phyloP scores from a whole-genome alignment of 352 stramenopile species.

The Peronospora destructor region DNA sequence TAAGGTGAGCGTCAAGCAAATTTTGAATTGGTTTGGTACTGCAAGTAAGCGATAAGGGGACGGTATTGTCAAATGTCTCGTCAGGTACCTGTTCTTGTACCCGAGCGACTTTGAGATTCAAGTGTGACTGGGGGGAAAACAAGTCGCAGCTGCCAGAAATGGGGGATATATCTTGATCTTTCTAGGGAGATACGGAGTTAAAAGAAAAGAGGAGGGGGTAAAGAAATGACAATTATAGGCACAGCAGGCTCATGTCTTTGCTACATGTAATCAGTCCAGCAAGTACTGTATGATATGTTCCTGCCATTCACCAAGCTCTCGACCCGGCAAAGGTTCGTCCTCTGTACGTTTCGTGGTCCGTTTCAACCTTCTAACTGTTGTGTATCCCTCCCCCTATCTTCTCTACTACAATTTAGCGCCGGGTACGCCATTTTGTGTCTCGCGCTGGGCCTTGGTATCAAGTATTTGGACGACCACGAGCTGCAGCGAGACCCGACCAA shows the following conservation, averaged over 20 bases:
- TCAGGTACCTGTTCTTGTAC: too few relatives aligned
- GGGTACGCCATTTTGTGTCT: slow-evolving; percentile 61
- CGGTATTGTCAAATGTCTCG: too few relatives aligned
- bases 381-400: not conserved
- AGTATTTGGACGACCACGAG: slow-evolving; percentile 63
- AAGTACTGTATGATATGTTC: slow-evolving; percentile 27
- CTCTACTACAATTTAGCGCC: slow-evolving; percentile 22
- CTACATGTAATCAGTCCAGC: not conserved
- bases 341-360: not conserved
- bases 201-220: too few relatives aligned
- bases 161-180: not conserved
- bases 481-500: slow-evolving; percentile 33
- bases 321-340: slow-evolving; percentile 45
- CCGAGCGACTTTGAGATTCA: too few relatives aligned
- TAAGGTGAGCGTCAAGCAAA: slow-evolving; percentile 12
- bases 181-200: slow-evolving; percentile 5
- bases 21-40: slow-evolving; percentile 15
- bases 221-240: too few relatives aligned
- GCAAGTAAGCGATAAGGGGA: too few relatives aligned
- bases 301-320: slow-evolving; percentile 62
- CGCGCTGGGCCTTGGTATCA: slow-evolving; percentile 51
- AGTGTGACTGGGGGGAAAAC: slow-evolving; percentile 11
- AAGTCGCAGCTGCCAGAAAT: slow-evolving; percentile 1
- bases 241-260: not conserved
- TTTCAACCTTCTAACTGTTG: slow-evolving; percentile 2